Percentiles rank a stretch among this genome's conserved stretches.
Conservation (phyloP, 2,329 filamentous ascomycete genomes). For the Alternaria ethzedia region DNA sequence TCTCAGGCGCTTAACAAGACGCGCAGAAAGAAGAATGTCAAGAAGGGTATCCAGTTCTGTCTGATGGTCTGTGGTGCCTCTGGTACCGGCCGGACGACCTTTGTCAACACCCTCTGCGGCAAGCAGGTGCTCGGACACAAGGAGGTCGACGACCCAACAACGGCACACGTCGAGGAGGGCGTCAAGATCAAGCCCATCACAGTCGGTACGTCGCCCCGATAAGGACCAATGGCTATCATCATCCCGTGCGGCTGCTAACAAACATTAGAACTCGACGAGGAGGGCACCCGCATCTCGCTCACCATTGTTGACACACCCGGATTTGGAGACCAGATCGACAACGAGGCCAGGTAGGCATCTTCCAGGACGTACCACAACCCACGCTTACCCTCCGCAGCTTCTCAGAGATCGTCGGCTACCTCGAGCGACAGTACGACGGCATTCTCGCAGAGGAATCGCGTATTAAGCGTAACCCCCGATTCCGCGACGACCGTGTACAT, state of each 20-base stretch:
- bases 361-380: background rate
- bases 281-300: slow-evolving; percentile 95
- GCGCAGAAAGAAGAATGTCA: slow-evolving; percentile 99
- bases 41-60: slow-evolving; percentile 99
- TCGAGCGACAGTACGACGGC: slow-evolving; percentile 99
- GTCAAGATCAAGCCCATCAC: slow-evolving; percentile 99
- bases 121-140: slow-evolving; percentile 90
- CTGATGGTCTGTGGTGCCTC: slow-evolving; percentile 99
- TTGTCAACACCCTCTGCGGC: slow-evolving; percentile 98
- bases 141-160: slow-evolving; percentile 87
- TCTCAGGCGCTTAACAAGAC: slow-evolving; percentile 72
- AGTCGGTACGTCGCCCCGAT: slow-evolving; percentile 70
- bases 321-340: slow-evolving; percentile 98
- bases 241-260: slow-evolving; percentile 9
- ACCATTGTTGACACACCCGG: slow-evolving; percentile 99
- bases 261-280: slow-evolving; percentile 81
- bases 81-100: slow-evolving; percentile 97
- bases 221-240: background rate
- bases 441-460: slow-evolving; percentile 99
- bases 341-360: slow-evolving; percentile 82
- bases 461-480: slow-evolving; percentile 99
- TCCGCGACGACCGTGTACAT: slow-evolving; percentile 98
- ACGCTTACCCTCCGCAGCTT: slow-evolving; percentile 67
- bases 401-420: slow-evolving; percentile 95
- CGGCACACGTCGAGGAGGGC: slow-evolving; percentile 91